Base-by-base conservation (phyloP, 148 eudicot genomes). In the Rhododendron ferrugineum region DNA sequence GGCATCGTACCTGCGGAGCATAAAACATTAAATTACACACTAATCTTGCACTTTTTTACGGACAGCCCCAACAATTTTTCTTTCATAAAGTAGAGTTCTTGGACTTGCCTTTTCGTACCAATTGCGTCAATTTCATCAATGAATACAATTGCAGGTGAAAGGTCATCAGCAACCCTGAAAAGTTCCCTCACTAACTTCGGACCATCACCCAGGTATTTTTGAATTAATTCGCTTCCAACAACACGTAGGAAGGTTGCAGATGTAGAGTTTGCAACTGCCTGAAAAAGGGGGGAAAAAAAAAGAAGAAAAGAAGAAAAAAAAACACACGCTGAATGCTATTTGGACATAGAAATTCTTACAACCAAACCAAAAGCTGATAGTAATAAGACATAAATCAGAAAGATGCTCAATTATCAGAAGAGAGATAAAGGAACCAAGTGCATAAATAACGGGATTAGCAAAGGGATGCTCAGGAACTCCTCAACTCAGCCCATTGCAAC, bases 181-280 rank as follows among this genome's bases (percentile, higher is more conserved):
- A 96, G 97, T 85, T 96, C 99, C 88, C 99, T 91, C 68, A 96
- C 97, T 87, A 96, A 85, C 85, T 96, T 96, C 46, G 98, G 99
- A 74, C 99, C 98, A 91, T 96, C 99, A 70, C 99, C 99, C 54
- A 96, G 89, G 84, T 96, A 96, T 89, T 96, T 96, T 83, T 95
- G 99, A 49, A 96, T 96, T 89, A 96, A 87, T 88, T 96, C 98
- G 90, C 99, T 96, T 82, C 99, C 99, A 77, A 96, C 98, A 82
- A 96, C 99, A 87, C 99, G 98, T 73, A 96, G 80, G 90, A 96
- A 96, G 4, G 99, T 96, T 83, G 99, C 99, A 26, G 99, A 94
- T 32, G 99, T 96, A 58, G 99, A 96, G 90, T 96, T 96, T 85
- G 99, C 99, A 78, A 96, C 99, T 5, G 99, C 99, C 99, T 96